These are phyloP conservation scores for Spiromastix sp. DNA, from an alignment of 2,329 filamentous ascomycete genomes.

Conservation along the genomic window DNA sequence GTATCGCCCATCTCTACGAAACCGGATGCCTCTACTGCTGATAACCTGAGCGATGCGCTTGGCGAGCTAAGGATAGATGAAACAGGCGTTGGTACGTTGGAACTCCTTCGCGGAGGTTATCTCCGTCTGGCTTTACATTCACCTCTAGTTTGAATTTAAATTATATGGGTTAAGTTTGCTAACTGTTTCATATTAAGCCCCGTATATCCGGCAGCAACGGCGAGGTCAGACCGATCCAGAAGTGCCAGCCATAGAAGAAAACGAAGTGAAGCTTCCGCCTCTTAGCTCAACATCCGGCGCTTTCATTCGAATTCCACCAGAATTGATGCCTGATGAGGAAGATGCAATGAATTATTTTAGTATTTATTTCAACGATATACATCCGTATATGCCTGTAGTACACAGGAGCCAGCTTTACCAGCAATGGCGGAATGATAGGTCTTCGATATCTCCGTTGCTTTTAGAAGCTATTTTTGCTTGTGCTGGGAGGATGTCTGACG, in stretches of 20 bases:
- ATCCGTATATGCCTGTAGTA: slow-evolving; percentile 84
- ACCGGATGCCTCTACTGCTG: slow-evolving; percentile 55
- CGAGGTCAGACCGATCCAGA: slow-evolving; percentile 41
- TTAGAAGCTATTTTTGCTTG: slow-evolving; percentile 89
- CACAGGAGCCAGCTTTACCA: slow-evolving; percentile 75
- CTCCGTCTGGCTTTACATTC: not conserved
- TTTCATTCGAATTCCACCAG: slow-evolving; percentile 78
- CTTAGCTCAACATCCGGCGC: slow-evolving; percentile 58
- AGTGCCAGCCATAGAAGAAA: slow-evolving; percentile 54
- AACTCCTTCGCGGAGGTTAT: slow-evolving; percentile 1
- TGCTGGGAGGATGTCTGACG: slow-evolving; percentile 63
- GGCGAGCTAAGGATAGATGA: slow-evolving; percentile 82
- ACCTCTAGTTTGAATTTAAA: too few species aligned
- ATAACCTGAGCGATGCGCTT: slow-evolving; percentile 67
- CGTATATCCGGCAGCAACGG: slow-evolving; percentile 65
- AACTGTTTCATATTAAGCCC: slow-evolving; percentile 44
- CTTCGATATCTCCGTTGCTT: slow-evolving; percentile 79
- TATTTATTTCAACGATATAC: slow-evolving; percentile 80
- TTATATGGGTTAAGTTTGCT: too few species aligned
- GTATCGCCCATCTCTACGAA: slow-evolving; percentile 44
- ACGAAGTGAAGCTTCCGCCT: slow-evolving; percentile 54
- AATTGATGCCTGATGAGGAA: slow-evolving; percentile 83
- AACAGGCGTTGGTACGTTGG: slow-evolving; percentile 60
- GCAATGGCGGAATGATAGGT: slow-evolving; percentile 75
- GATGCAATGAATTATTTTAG: slow-evolving; percentile 77